A percentile compares a stretch with the other conserved stretches of the same genome.
Conservation (phyloP, 225 moss, liverwort and hornwort genomes). For the Anthoceros angustus region DNA sequence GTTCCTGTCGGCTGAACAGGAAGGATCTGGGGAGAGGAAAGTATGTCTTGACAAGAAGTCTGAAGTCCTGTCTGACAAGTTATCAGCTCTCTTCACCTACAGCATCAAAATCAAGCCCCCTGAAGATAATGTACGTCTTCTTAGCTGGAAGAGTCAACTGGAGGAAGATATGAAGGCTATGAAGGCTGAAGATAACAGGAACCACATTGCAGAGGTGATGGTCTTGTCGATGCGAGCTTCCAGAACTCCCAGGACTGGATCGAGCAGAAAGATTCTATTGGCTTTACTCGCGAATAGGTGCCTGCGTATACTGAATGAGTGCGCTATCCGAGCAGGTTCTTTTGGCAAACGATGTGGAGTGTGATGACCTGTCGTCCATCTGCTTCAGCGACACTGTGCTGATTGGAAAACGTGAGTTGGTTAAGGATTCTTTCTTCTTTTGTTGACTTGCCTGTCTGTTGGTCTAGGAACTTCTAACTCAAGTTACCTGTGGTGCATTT, state of each 20-base stretch:
- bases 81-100: slow-evolving; percentile 30
- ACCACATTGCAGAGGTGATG: slow-evolving; percentile 25
- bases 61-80: slow-evolving; percentile 17
- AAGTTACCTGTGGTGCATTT: not conserved
- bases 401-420: slow-evolving; percentile 28
- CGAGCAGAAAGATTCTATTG: too few species aligned
- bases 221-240: not conserved
- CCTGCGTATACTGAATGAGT: not conserved
- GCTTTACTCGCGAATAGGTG: too few species aligned
- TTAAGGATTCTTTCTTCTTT: not conserved
- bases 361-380: slow-evolving; percentile 31
- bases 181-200: slow-evolving; percentile 37
- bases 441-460: not conserved
- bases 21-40: too few species aligned
- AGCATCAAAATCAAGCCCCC: slow-evolving; percentile 35
- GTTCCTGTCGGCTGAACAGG: not conserved
- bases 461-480: not conserved
- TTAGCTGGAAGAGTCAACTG: slow-evolving; percentile 37
- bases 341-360: slow-evolving; percentile 32
- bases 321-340: slow-evolving; percentile 16
- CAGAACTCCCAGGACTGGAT: not conserved
- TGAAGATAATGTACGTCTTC: slow-evolving; percentile 24
- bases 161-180: slow-evolving; percentile 44
- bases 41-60: slow-evolving; percentile 10
- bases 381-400: slow-evolving; percentile 30